These are phyloP conservation scores for Coemansia sp. DNA, from an alignment of 192 early-diverging fungal genomes.

Conservation along the genomic window DNA sequence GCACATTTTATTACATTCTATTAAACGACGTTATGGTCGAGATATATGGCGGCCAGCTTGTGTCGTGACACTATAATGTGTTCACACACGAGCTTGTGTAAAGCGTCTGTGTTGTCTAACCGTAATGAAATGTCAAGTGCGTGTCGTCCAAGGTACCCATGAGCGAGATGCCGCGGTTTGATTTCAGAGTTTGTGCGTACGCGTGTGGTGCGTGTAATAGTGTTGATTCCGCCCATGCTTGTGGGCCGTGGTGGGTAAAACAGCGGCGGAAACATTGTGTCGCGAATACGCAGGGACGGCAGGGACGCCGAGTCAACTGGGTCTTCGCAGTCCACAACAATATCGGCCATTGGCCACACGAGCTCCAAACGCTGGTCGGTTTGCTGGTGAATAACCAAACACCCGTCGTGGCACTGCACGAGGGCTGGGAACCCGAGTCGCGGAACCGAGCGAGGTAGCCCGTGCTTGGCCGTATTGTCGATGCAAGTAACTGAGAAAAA, in stretches of 20 bases:
- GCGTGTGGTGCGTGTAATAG: not conserved
- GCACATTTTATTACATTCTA: slow-evolving; percentile 3
- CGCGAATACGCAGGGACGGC: slow-evolving; percentile 14
- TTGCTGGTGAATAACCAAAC: slow-evolving; percentile 15
- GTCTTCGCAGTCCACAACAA: slow-evolving; percentile 1
- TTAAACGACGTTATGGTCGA: slow-evolving; percentile 36
- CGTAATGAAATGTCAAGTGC: slow-evolving; percentile 33
- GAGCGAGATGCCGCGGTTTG: not conserved
- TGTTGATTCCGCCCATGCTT: slow-evolving; percentile 34
- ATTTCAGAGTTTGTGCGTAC: not conserved
- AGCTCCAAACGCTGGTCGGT: slow-evolving; percentile 1
- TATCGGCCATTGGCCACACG: slow-evolving; percentile 48
- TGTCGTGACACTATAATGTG: slow-evolving; percentile 15
- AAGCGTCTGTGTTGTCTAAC: not conserved
- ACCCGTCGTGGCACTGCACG: slow-evolving; percentile 24
- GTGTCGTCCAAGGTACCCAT: slow-evolving; percentile 21
- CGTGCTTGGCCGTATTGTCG: slow-evolving; percentile 33
- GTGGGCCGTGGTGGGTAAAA: slow-evolving; percentile 38
- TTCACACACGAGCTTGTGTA: not conserved
- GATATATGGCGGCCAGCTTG: slow-evolving; percentile 27
- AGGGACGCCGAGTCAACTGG: slow-evolving; percentile 6
- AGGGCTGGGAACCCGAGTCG: slow-evolving; percentile 27
- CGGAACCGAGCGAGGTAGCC: slow-evolving; percentile 19
- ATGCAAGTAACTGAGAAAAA: slow-evolving; percentile 10
- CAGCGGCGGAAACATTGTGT: slow-evolving; percentile 28